phyloP scores from a whole-genome alignment of 2,329 filamentous ascomycete species.

The Blastomyces emzantsi region DNA sequence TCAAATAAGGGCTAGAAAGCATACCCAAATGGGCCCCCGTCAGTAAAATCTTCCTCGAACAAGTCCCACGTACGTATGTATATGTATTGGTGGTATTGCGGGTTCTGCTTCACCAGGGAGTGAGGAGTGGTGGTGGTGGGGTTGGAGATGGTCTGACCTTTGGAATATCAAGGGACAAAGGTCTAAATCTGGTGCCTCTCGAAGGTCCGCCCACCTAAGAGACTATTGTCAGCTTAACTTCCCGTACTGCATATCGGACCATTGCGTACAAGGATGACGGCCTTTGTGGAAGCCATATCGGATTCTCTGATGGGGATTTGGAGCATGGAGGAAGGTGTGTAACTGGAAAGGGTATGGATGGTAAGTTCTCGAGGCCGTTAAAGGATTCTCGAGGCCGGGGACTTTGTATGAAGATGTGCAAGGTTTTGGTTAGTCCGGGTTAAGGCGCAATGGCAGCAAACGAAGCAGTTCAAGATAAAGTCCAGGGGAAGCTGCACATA shows the following conservation, averaged over 20 bases:
- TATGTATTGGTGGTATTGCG: not conserved
- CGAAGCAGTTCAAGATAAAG: too few relatives aligned
- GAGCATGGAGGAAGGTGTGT: slow-evolving; percentile 30
- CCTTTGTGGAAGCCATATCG: slow-evolving; percentile 63
- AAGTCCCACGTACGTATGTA: too few relatives aligned
- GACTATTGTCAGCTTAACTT: slow-evolving; percentile 25
- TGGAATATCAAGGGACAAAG: slow-evolving; percentile 87
- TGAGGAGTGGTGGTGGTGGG: slow-evolving; percentile 19
- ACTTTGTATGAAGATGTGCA: not conserved
- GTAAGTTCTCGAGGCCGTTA: not conserved
- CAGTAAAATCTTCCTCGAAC: not conserved
- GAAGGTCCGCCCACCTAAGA: slow-evolving; percentile 85
- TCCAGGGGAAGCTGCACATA: not conserved
- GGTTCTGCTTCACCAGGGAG: not conserved
- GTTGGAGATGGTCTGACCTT: slow-evolving; percentile 51
- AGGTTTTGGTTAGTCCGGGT: not conserved
- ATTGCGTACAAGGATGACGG: slow-evolving; percentile 72
- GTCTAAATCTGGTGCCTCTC: slow-evolving; percentile 89
- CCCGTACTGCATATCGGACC: not conserved
- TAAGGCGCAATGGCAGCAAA: not conserved
- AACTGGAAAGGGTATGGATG: slow-evolving; percentile 5
- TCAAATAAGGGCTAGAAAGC: slow-evolving; percentile 77
- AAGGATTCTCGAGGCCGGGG: not conserved
- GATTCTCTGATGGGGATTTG: slow-evolving; percentile 37
- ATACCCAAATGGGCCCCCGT: not conserved